phyloP scores from a whole-genome alignment of 1,284 basidiomycete species.

The Anthracocystis setariae region DNA sequence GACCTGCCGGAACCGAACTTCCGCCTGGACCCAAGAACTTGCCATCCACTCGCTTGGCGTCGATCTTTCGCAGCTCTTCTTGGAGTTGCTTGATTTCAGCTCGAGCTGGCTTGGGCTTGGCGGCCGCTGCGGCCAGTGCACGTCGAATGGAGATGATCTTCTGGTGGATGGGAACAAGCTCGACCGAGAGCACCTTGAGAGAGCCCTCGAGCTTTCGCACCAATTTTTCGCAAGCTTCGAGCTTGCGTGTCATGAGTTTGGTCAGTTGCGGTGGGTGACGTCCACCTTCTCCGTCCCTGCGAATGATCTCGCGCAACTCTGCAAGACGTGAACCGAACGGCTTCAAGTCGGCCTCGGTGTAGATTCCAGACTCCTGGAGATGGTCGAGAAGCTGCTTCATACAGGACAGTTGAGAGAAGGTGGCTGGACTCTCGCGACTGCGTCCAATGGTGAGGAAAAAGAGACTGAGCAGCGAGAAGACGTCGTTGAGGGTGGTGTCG shows the following conservation, averaged over 20 bases:
- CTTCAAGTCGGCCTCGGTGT: conserved; percentile 65
- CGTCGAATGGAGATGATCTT: conserved; percentile 86
- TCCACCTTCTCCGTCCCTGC: conserved; percentile 72
- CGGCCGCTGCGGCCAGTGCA: conserved; percentile 86
- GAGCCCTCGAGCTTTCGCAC: conserved; percentile 60
- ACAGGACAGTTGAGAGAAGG: conserved; percentile 64
- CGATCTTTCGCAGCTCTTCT: conserved; percentile 94
- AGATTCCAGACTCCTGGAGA: conserved; percentile 64
- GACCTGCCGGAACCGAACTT: conserved; percentile 83
- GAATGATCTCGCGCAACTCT: conserved; percentile 65
- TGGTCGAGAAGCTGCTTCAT: conserved; percentile 68
- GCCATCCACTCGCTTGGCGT: conserved; percentile 85
- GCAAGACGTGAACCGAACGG: conserved; percentile 61
- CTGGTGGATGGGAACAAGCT: conserved; percentile 70
- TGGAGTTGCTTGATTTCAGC: conserved; percentile 87
- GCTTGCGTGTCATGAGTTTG: conserved; percentile 86
- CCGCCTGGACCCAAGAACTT: conserved; percentile 95
- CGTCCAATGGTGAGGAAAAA: conserved; percentile 67
- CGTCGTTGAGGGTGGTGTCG: conserved; percentile 67
- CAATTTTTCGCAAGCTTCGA: conserved; percentile 79
- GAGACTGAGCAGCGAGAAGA: conserved; percentile 65
- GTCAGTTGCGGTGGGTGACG: conserved; percentile 88
- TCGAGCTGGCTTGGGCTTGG: conserved; percentile 84
- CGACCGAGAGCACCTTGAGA: conserved; percentile 66
- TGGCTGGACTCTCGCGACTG: conserved; percentile 64